A percentile compares a stretch with the other conserved stretches of the same genome.
Evolutionary conservation across 2,329 filamentous ascomycete genomes (phyloP).

Genomic region (Fusarium begoniae): DNA sequence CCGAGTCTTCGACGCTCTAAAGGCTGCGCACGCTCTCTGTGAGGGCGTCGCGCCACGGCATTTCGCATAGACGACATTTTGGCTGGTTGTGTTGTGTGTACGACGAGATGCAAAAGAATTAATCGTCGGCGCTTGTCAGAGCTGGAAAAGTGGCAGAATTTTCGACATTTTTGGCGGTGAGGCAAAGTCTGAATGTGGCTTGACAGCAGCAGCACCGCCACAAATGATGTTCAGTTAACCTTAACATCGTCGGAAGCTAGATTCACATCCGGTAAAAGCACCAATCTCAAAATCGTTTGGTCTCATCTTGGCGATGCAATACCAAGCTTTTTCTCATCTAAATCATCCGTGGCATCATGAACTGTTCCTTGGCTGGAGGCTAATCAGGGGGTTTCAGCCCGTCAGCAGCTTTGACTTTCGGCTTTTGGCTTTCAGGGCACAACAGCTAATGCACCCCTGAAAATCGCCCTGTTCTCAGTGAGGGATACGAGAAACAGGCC

Average conservation of each 20-base stretch:
- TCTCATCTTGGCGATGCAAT: not conserved
- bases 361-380: not conserved
- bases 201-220: not conserved
- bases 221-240: slow-evolving; percentile 20
- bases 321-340: slow-evolving; percentile 6
- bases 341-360: not conserved
- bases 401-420: slow-evolving; percentile 3
- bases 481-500: not conserved
- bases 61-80: slow-evolving; percentile 69
- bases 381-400: slow-evolving; percentile 16
- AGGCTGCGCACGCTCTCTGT: slow-evolving; percentile 90
- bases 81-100: not conserved
- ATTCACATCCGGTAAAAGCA: not conserved
- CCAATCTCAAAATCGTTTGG: not conserved
- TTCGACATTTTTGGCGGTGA: slow-evolving; percentile 52
- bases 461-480: not conserved
- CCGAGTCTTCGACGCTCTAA: slow-evolving; percentile 85
- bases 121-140: slow-evolving; percentile 1
- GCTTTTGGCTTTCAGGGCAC: not conserved
- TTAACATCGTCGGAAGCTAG: slow-evolving; percentile 12
- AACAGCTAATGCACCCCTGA: slow-evolving; percentile 13
- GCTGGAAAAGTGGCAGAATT: slow-evolving; percentile 47
- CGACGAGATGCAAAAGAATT: slow-evolving; percentile 12
- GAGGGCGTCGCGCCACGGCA: slow-evolving; percentile 80
- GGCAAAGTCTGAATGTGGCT: slow-evolving; percentile 28